These are phyloP conservation scores for Trichoderma asperellum DNA, from an alignment of 2,329 filamentous ascomycete species.

Conservation along the genomic window DNA sequence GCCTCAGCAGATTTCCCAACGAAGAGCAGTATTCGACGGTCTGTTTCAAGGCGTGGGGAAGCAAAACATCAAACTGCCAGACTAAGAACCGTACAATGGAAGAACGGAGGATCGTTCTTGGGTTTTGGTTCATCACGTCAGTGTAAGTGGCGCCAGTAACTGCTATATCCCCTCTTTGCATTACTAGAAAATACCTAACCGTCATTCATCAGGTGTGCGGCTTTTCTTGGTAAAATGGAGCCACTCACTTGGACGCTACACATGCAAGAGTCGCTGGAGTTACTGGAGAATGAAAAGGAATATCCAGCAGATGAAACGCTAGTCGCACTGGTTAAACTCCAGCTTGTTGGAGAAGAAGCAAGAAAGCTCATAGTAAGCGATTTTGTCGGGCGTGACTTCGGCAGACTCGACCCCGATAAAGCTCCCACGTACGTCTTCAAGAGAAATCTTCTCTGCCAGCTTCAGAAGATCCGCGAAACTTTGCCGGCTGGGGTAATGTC, in stretches of 20 bases:
- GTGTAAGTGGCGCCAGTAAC: conserved; percentile 36
- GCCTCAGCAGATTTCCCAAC: conserved; percentile 46
- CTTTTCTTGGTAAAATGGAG: conserved; percentile 53
- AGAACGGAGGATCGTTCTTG: conserved; percentile 54
- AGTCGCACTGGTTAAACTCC: conserved; percentile 41
- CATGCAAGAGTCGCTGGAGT: conserved; percentile 59
- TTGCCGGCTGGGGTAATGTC: conserved; percentile 35
- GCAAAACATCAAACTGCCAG: conserved; percentile 33
- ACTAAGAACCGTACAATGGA: conserved; percentile 50
- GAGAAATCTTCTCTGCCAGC: conserved; percentile 37
- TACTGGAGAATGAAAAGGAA: conserved; percentile 52
- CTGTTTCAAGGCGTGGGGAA: conserved; percentile 44
- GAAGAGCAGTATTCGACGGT: conserved; percentile 44
- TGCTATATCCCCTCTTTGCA: neutral
- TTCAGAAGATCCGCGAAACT: conserved; percentile 37
- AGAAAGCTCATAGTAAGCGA: conserved; percentile 41
- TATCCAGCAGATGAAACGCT: conserved; percentile 55
- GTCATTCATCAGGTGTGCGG: conserved; percentile 38
- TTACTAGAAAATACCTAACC: neutral
- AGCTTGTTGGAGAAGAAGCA: conserved; percentile 48
- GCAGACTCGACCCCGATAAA: conserved; percentile 35
- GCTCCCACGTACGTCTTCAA: conserved; percentile 43
- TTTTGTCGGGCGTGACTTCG: conserved; percentile 38
- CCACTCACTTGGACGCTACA: conserved; percentile 60
- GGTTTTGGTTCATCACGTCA: conserved; percentile 49